Conservation (phyloP, 2,329 filamentous ascomycete species). For the Raffaelea albimanens region DNA sequence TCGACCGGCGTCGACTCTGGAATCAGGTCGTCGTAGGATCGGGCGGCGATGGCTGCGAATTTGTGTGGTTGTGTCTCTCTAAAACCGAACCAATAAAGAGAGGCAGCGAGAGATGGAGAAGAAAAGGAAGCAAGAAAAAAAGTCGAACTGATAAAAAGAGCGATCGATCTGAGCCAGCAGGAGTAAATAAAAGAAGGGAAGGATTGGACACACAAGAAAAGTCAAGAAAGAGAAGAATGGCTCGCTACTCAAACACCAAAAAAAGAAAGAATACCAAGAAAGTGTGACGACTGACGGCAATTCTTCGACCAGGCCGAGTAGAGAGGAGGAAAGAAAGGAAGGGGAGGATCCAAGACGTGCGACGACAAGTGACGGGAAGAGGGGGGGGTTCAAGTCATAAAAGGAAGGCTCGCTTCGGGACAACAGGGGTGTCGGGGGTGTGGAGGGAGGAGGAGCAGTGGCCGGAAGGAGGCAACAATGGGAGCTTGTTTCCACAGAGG, state of each 20-base stretch:
- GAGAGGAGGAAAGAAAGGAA: constrained; percentile 19
- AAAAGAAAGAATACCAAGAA: constrained; percentile 27
- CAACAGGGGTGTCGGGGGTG: too few species aligned
- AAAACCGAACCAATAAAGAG: background rate
- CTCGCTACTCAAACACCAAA: constrained; percentile 11
- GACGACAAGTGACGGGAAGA: constrained; percentile 6
- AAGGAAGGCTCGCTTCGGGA: constrained; percentile 12
- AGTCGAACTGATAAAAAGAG: constrained; percentile 11
- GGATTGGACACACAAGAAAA: constrained; percentile 24
- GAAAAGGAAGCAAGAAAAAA: constrained; percentile 13
- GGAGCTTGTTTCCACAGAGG: too few species aligned
- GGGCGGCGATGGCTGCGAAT: background rate
- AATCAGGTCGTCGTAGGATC: background rate
- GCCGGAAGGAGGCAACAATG: too few species aligned
- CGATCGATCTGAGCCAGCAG: constrained; percentile 55
- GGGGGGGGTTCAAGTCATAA: constrained; percentile 30
- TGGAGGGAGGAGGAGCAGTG: too few species aligned
- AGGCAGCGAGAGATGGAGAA: background rate
- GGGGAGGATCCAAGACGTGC: constrained; percentile 6
- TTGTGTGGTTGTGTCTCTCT: background rate
- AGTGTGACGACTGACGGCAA: constrained; percentile 25
- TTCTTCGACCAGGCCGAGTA: constrained; percentile 36
- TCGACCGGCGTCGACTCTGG: constrained; percentile 5
- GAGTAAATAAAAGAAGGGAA: constrained; percentile 27
- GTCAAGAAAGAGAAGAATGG: constrained; percentile 13